Percentiles rank a stretch among this genome's conserved stretches.
These are phyloP conservation scores for Didymella lethalis DNA, from an alignment of 2,329 filamentous ascomycete species.

Conservation along the genomic window DNA sequence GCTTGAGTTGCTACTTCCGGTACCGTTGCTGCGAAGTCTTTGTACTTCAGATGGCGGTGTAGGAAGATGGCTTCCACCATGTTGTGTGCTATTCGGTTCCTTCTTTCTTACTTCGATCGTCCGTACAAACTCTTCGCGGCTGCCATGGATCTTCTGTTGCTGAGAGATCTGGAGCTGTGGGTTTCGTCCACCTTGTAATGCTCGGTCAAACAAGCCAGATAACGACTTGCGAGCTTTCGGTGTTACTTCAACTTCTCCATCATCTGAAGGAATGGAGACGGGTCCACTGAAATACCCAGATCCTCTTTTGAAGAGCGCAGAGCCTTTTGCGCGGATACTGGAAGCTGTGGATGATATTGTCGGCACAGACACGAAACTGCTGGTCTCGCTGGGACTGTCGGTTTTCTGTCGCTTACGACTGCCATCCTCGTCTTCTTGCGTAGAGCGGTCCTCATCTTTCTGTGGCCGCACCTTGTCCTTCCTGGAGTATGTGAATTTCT, in stretches of 20 bases:
- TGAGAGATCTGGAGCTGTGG: slow-evolving; percentile 16
- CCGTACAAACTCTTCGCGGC: slow-evolving; percentile 24
- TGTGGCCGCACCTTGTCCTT: slow-evolving; percentile 24
- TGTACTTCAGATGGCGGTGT: slow-evolving; percentile 34
- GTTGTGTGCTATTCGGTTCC: slow-evolving; percentile 8
- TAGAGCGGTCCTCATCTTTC: slow-evolving; percentile 15
- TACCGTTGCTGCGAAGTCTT: slow-evolving; percentile 21
- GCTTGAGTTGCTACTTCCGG: slow-evolving; percentile 18
- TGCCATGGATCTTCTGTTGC: slow-evolving; percentile 20
- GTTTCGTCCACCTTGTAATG: slow-evolving; percentile 14
- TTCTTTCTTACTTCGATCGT: slow-evolving; percentile 23
- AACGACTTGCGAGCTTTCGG: slow-evolving; percentile 13
- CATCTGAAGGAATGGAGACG: slow-evolving; percentile 27
- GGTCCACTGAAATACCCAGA: slow-evolving; percentile 27
- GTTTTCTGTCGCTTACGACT: slow-evolving; percentile 29
- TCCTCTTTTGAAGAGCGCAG: slow-evolving; percentile 22
- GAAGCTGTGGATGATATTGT: slow-evolving; percentile 20
- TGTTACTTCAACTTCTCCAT: slow-evolving; percentile 18
- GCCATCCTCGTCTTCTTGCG: slow-evolving; percentile 19
- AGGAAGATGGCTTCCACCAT: slow-evolving; percentile 27
- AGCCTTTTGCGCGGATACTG: slow-evolving; percentile 11
- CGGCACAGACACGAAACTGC: slow-evolving; percentile 10
- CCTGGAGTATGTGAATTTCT: slow-evolving; percentile 33
- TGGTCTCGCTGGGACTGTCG: slow-evolving; percentile 21
- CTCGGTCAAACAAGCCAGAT: slow-evolving; percentile 28